Evolutionary conservation across 352 stramenopile species (phyloP).

Genomic region (Globisporangium takayamanum): DNA sequence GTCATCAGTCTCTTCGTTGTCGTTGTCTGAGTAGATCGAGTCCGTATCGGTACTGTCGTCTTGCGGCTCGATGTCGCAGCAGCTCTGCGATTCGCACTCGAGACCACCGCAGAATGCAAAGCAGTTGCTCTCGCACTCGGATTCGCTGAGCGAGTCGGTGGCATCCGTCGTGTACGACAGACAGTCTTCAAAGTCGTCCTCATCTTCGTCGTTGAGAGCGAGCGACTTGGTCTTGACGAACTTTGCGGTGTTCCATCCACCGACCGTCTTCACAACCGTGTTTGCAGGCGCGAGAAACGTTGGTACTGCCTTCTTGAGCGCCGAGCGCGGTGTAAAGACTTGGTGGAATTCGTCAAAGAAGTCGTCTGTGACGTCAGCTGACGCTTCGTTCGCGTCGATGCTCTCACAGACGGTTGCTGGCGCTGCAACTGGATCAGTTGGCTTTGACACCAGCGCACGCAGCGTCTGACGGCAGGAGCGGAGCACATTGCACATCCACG

Average conservation of each 20-base stretch:
- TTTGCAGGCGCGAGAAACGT: neutral
- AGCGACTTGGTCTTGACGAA: slow-evolving; percentile 8
- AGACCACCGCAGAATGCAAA: slow-evolving; percentile 3
- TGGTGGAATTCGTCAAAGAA: slow-evolving; percentile 15
- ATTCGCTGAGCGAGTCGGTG: slow-evolving; percentile 41
- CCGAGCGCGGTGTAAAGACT: slow-evolving; percentile 6
- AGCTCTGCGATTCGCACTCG: slow-evolving; percentile 1
- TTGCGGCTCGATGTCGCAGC: neutral
- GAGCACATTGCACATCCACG: slow-evolving; percentile 4
- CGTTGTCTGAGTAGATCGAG: slow-evolving; percentile 7
- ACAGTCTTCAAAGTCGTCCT: slow-evolving; percentile 25
- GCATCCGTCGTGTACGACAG: slow-evolving; percentile 41
- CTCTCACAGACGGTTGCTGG: neutral
- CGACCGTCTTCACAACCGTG: slow-evolving; percentile 3
- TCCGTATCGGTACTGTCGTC: slow-evolving; percentile 2
- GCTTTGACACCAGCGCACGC: slow-evolving; percentile 7
- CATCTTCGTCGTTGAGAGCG: slow-evolving; percentile 1
- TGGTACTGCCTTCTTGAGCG: slow-evolving; percentile 3
- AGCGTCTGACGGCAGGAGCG: slow-evolving; percentile 11
- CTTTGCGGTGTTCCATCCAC: neutral
- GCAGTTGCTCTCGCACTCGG: slow-evolving; percentile 16
- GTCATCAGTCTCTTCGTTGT: slow-evolving; percentile 15
- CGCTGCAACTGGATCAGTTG: slow-evolving; percentile 5
- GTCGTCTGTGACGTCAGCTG: neutral
- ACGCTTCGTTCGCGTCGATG: neutral